Percentiles rank a stretch among this genome's conserved stretches.
Evolutionary conservation across 371 early-diverging fungal genomes (phyloP).

Genomic region (Nematocida sp.): DNA sequence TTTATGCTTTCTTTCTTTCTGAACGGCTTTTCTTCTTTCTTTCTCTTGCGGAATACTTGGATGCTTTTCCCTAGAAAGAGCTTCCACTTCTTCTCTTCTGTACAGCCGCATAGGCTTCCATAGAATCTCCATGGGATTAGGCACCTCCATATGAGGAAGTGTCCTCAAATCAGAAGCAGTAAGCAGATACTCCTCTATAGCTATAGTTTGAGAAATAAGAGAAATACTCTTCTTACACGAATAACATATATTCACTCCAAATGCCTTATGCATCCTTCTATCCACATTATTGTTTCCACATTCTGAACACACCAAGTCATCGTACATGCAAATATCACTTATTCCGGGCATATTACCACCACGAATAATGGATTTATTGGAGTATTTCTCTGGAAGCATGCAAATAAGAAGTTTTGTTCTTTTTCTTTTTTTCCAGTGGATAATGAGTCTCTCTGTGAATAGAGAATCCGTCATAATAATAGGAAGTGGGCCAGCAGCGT

Average conservation of each 20-base stretch:
- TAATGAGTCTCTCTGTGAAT: constrained; percentile 24
- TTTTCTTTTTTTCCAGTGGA: constrained; percentile 49
- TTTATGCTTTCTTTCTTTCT: constrained; percentile 56
- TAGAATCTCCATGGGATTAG: constrained; percentile 62
- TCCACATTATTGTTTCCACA: constrained; percentile 55
- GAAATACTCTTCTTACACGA: constrained; percentile 53
- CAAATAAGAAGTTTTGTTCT: neutral
- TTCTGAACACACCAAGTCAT: constrained; percentile 49
- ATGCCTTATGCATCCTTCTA: constrained; percentile 50
- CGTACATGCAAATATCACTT: constrained; percentile 18
- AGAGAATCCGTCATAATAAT: constrained; percentile 63
- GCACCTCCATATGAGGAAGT: constrained; percentile 48
- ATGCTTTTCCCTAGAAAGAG: constrained; percentile 58
- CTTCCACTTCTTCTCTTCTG: constrained; percentile 56
- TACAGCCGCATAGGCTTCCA: constrained; percentile 66
- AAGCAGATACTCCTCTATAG: constrained; percentile 62
- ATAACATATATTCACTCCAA: constrained; percentile 56
- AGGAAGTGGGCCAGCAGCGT: constrained; percentile 85
- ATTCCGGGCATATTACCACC: neutral
- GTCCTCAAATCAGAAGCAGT: constrained; percentile 56
- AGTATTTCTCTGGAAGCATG: neutral
- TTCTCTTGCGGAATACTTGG: constrained; percentile 54
- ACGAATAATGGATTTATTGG: neutral
- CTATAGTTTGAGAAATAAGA: constrained; percentile 64
- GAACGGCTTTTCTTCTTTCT: constrained; percentile 26